Conservation (phyloP, 2,329 filamentous ascomycete genomes). For the Neonectria ditissima region DNA sequence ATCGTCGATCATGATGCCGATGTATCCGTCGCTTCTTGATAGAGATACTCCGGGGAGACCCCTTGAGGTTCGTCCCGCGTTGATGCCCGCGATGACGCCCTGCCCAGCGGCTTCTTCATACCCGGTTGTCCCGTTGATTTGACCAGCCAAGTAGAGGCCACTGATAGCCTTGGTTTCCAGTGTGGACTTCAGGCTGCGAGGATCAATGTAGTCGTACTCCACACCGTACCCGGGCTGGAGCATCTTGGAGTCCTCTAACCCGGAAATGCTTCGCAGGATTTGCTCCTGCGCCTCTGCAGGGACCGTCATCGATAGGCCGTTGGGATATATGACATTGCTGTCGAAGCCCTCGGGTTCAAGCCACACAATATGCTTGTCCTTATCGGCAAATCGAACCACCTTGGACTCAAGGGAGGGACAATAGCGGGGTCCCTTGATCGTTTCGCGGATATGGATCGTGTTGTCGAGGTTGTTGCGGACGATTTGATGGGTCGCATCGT, state of each 20-base stretch:
- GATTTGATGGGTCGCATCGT: conserved; percentile 82
- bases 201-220: conserved; percentile 98
- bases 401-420: conserved; percentile 97
- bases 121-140: conserved; percentile 98
- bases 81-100: conserved; percentile 91
- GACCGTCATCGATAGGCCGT: conserved; percentile 97
- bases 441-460: conserved; percentile 95
- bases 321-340: conserved; percentile 91
- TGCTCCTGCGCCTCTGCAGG: conserved; percentile 87
- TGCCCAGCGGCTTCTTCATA: conserved; percentile 98
- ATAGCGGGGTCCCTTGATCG: conserved; percentile 92
- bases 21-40: conserved; percentile 89
- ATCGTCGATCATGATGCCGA: conserved; percentile 99
- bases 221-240: conserved; percentile 96
- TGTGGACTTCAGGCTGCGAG: conserved; percentile 85
- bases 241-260: conserved; percentile 90
- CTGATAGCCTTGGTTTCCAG: conserved; percentile 93
- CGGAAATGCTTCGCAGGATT: conserved; percentile 87
- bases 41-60: conserved; percentile 75
- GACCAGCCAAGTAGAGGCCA: conserved; percentile 91
- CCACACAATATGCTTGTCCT: conserved; percentile 90
- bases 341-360: conserved; percentile 96
- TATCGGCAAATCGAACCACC: conserved; percentile 86
- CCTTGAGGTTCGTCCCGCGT: conserved; percentile 85
- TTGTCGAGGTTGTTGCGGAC: conserved; percentile 93